Conservation (phyloP, 2,329 filamentous ascomycete species). For the Graphiopsis chlorocephala region DNA sequence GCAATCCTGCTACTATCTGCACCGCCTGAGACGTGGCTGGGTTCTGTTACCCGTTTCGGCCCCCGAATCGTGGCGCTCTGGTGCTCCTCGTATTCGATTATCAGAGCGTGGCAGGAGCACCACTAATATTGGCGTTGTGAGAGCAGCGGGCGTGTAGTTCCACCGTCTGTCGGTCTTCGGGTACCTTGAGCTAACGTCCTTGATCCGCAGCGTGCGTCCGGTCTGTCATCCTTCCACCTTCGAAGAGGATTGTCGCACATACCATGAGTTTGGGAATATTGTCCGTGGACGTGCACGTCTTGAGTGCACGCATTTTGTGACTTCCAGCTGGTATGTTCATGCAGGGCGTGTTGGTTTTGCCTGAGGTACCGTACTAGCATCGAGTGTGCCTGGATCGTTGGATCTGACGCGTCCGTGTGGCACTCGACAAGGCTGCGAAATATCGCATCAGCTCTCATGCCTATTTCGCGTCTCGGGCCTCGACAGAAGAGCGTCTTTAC, state of each 20-base stretch:
- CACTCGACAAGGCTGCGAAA: not conserved
- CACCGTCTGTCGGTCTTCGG: not conserved
- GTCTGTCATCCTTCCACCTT: not conserved
- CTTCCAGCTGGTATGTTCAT: not conserved
- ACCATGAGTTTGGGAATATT: not conserved
- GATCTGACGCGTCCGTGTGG: not conserved
- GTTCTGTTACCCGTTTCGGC: not conserved
- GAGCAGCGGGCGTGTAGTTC: not conserved
- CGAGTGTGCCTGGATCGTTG: not conserved
- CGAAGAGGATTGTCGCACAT: not conserved
- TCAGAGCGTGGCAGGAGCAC: not conserved
- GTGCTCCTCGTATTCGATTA: not conserved
- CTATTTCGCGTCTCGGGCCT: not conserved
- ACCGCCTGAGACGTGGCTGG: not conserved
- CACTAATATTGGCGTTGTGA: not conserved
- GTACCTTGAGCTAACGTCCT: constrained; percentile 2
- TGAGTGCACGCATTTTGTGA: not conserved
- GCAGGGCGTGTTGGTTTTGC: constrained; percentile 1
- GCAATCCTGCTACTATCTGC: not conserved
- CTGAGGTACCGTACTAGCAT: not conserved
- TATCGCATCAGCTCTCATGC: not conserved
- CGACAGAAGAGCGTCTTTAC: not conserved
- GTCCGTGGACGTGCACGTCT: not conserved
- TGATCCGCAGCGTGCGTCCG: not conserved
- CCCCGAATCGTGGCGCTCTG: not conserved